Base-by-base conservation (phyloP, 2,329 filamentous ascomycete species). In the Aspergillus uvarum region DNA sequence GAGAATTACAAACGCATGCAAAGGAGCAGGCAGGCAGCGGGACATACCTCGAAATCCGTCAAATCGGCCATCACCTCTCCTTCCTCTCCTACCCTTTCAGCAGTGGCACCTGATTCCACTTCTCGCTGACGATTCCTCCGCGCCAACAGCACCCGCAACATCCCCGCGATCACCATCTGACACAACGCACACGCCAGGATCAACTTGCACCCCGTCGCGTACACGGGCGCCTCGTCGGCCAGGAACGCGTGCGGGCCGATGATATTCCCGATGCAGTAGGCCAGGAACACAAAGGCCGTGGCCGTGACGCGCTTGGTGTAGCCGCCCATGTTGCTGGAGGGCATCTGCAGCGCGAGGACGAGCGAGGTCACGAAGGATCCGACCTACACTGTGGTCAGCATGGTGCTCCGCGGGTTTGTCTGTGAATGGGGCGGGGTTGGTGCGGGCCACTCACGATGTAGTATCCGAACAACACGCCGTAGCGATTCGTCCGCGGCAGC, bases 131-230 rank as follows among this genome's bases (percentile, higher is more conserved):
- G 65, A 35, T 72, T 72, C 44, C 68, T 58, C 19, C 59, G 22
- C 12, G 56, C 38, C 29, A 71, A 29, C 3, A 71, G 22, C 2
- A 65, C 7, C 1, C 70, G 61, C 44, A 72, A 55, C 3, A 48
- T 54, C 3, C 67, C 47, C 14, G 70, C 65, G 22, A 69, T 56
- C 5, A 35, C 62, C 6, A 64, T 60, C 52, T 71, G 69, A 6
- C 59, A 59, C 19, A 65, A 51, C 6, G 65, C 62, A 31, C 68
- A 71, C 8, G 76, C 77, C 3, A 85, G 67, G 16, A 82, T 80
- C 7, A 83, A 70, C 58, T 80, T 83, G 54, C 80, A 83, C 1
- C 83, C 84, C 0, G 83, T 84, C 31, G 74, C 71, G 31, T 85
- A 86, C 0, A 77, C 66, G 0, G 79, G 79, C 0, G 79, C 77